phyloP scores from a whole-genome alignment of 176 grass and related monocot species.

The Rhynchospora tenuis region DNA sequence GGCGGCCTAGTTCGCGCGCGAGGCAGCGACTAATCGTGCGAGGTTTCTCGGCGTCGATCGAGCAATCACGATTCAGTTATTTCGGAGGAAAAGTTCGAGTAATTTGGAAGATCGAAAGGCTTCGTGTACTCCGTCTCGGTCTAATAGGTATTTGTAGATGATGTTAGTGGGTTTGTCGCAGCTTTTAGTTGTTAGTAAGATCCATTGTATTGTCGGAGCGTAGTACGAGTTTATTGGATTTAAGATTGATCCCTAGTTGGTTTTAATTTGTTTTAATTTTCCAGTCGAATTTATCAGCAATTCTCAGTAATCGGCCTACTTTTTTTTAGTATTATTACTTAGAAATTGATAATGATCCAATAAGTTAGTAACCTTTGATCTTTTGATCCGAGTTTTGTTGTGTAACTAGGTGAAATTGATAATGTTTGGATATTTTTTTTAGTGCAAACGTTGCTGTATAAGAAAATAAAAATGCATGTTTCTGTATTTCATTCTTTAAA shows the following conservation, averaged over 20 bases:
- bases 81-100: background rate
- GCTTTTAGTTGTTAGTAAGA: background rate
- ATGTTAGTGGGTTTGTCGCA: background rate
- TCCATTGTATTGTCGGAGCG: background rate
- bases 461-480: background rate
- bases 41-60: background rate
- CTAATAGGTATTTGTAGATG: slow-evolving; percentile 1
- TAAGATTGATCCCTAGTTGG: background rate
- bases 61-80: background rate
- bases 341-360: background rate
- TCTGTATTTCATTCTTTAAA: background rate
- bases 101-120: background rate
- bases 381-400: background rate
- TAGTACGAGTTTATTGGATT: background rate
- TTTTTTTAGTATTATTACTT: background rate
- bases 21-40: background rate
- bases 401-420: background rate
- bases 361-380: background rate
- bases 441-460: background rate
- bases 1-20: background rate
- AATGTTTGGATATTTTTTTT: background rate
- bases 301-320: background rate
- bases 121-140: background rate
- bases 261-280: background rate
- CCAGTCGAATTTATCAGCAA: background rate